phyloP scores from a whole-genome alignment of 2,329 filamentous ascomycete species.

The Ceratocystis smalleyi region DNA sequence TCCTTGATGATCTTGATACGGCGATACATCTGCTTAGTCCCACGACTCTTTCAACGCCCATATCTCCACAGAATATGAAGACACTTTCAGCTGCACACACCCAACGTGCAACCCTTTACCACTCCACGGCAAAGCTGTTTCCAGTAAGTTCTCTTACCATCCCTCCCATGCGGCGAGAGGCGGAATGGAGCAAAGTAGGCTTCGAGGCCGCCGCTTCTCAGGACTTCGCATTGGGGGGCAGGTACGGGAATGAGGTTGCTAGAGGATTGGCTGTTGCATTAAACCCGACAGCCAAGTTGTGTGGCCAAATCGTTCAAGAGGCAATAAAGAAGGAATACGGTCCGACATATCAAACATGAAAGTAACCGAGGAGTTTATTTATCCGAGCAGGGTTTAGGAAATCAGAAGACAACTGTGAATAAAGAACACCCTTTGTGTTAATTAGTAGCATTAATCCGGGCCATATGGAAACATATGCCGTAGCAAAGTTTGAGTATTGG shows the following conservation, averaged over 20 bases:
- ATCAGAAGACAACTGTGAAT: not conserved
- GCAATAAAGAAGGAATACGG: conserved; percentile 56
- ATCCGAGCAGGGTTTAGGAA: not conserved
- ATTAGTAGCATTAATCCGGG: not conserved
- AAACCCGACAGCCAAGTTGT: conserved; percentile 54
- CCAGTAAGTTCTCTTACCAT: conserved; percentile 26
- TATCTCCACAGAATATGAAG: conserved; percentile 49
- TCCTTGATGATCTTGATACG: conserved; percentile 38
- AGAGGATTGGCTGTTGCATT: conserved; percentile 48
- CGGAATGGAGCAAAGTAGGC: conserved; percentile 35
- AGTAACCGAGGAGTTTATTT: conserved; percentile 20
- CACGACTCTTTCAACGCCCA: conserved; percentile 30
- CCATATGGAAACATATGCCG: not conserved
- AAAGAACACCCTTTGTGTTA: not conserved
- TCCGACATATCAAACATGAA: conserved; percentile 27
- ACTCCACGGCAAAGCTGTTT: conserved; percentile 40
- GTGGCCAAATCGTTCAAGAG: conserved; percentile 52
- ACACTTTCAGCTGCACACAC: conserved; percentile 57
- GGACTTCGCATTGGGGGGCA: conserved; percentile 48
- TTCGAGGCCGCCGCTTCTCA: conserved; percentile 48
- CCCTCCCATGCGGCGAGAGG: conserved; percentile 29
- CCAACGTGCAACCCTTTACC: conserved; percentile 51
- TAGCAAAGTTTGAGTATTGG: not conserved
- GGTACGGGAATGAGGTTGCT: conserved; percentile 50
- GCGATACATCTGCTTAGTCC: conserved; percentile 47